Base-by-base conservation (phyloP, 2,329 filamentous ascomycete species). In the Phoma sp. region DNA sequence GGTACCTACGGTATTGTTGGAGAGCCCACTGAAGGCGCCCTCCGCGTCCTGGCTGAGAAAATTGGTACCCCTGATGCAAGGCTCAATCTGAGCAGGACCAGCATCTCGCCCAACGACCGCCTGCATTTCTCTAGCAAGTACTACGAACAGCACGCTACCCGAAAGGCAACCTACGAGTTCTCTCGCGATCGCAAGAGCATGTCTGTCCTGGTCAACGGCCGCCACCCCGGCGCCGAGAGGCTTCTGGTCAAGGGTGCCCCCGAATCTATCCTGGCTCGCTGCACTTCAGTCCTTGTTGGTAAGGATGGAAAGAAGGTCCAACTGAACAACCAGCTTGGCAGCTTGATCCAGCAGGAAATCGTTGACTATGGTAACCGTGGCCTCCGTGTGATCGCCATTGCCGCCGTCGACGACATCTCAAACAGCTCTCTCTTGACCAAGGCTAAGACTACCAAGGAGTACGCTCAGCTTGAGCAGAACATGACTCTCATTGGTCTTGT, bases 111-210 rank as follows among this genome's bases (percentile, higher is more conserved):
- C 1, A 78, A 82, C 27, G 79, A 92, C 60, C 85, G 86, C 60
- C 82, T 95, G 36, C 89, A 98, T 78, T 85, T 89, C 67, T 87
- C 91, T 55, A 98, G 92, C 79, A 83, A 87, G 61, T 87, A 88
- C 77, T 97, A 96, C 73, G 93, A 96, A 78, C 82, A 86, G 63
- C 83, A 85, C 63, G 85, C 88, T 44, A 86, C 86, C 47, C 86
- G 89, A 37, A 82, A 96, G 52, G 89, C 93, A 7, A 96, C 92
- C 9, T 99, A 91, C 67, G 95, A 99, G 74, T 99, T 99, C 78
- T 98, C 95, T 1, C 88, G 95, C 66, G 95, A 99, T 76, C 87
- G 95, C 59, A 99, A 99, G 85, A 98, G 93, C 77, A 99, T 99
- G 95, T 99, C 95, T 42, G 96, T 99, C 32, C 80, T 98, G 55